Percentiles rank a stretch among this genome's conserved stretches.
phyloP scores from a whole-genome alignment of 2,329 filamentous ascomycete genomes.

The Diplodia intermedia region DNA sequence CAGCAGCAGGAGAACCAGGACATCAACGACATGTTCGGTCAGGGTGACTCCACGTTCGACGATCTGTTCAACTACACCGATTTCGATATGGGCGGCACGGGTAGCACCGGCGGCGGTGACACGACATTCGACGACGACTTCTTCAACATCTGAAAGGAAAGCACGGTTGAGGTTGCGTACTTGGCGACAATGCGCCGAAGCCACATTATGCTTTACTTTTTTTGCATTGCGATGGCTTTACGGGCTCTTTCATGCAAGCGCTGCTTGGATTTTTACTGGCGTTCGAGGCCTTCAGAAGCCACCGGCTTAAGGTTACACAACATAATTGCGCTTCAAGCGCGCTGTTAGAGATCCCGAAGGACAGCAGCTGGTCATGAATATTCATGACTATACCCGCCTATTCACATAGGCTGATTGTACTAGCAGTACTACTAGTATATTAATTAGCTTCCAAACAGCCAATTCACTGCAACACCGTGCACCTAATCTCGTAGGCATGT shows the following conservation, averaged over 20 bases:
- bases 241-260: neutral
- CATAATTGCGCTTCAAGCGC: neutral
- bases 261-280: neutral
- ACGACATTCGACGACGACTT: constrained; percentile 33
- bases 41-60: constrained; percentile 41
- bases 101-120: constrained; percentile 34
- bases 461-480: too few species aligned
- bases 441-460: neutral
- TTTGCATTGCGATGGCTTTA: neutral
- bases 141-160: constrained; percentile 37
- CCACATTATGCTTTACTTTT: constrained; percentile 4
- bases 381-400: neutral
- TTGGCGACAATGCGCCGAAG: constrained; percentile 11
- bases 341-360: neutral
- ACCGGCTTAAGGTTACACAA: neutral
- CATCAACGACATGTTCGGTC: constrained; percentile 29
- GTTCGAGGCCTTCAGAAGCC: neutral
- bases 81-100: constrained; percentile 26
- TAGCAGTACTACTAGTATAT: neutral
- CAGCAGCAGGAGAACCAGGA: constrained; percentile 31
- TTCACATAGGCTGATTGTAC: neutral
- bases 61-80: constrained; percentile 45
- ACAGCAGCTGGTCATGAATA: neutral
- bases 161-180: neutral
- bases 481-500: too few species aligned